Evolutionary conservation across 306 rosid species (phyloP).

Genomic region (Prinsepia uniflora): DNA sequence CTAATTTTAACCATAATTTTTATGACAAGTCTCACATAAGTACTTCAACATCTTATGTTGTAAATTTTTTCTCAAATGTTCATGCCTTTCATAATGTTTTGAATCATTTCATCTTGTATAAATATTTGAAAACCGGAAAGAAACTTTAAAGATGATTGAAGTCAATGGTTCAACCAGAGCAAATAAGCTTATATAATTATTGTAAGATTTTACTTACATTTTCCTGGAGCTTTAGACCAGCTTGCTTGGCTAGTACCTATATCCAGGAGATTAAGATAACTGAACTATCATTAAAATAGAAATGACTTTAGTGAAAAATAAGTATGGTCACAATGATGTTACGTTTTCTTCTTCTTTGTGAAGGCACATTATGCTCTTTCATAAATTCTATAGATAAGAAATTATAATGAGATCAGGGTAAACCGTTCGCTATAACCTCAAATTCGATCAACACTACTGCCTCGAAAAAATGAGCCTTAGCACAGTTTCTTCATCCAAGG

Average conservation of each 20-base stretch:
- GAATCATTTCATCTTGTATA: not conserved
- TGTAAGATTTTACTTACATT: conserved; percentile 50
- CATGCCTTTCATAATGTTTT: not conserved
- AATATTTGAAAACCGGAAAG: conserved; percentile 8
- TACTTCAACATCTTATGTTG: not conserved
- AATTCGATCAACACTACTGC: not conserved
- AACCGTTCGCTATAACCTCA: not conserved
- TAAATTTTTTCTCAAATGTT: not conserved
- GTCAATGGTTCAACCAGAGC: not conserved
- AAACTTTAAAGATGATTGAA: conserved; percentile 3
- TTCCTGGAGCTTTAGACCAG: conserved; percentile 69
- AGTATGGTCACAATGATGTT: not conserved
- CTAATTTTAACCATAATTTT: not conserved
- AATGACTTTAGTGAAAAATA: not conserved
- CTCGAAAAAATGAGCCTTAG: not conserved
- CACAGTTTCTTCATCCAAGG: too few relatives aligned
- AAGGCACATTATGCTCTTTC: not conserved
- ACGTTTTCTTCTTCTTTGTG: not conserved
- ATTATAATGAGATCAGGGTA: not conserved
- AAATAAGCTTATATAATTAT: conserved; percentile 15
- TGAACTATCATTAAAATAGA: not conserved
- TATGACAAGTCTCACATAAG: not conserved
- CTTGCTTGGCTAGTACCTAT: conserved; percentile 87
- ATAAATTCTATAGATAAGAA: not conserved
- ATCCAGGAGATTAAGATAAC: conserved; percentile 26